Conservation (phyloP, 2,329 filamentous ascomycete species). For the Leptographium flavum region DNA sequence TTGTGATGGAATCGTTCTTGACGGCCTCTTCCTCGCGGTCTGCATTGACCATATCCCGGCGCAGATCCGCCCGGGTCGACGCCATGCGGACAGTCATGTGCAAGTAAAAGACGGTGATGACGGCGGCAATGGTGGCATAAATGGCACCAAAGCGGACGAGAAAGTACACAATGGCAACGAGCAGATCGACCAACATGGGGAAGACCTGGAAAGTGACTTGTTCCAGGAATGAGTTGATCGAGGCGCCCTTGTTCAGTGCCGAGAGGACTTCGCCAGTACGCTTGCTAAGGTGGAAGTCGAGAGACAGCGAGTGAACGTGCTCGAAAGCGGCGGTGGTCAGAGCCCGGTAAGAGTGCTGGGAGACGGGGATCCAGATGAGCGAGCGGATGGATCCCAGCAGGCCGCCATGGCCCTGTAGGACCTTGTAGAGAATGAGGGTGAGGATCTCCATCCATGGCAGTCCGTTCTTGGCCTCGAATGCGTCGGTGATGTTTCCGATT, state of each 20-base stretch:
- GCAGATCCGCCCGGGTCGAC: conserved; percentile 78
- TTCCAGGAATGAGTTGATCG: conserved; percentile 93
- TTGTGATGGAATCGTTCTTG: conserved; percentile 96
- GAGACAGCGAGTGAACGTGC: conserved; percentile 85
- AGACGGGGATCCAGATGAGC: conserved; percentile 88
- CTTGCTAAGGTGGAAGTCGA: conserved; percentile 94
- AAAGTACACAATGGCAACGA: conserved; percentile 74
- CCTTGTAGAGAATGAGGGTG: conserved; percentile 62
- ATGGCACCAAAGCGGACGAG: conserved; percentile 68
- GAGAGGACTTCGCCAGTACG: conserved; percentile 93
- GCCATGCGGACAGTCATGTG: conserved; percentile 96
- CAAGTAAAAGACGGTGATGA: conserved; percentile 91
- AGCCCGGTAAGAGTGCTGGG: conserved; percentile 91
- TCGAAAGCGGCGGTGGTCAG: conserved; percentile 92
- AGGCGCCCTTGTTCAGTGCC: conserved; percentile 86
- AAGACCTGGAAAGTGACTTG: conserved; percentile 92
- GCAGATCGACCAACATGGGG: conserved; percentile 84
- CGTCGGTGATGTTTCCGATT: conserved; percentile 65
- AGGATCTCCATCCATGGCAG: conserved; percentile 64
- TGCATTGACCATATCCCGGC: conserved; percentile 87
- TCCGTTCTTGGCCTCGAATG: conserved; percentile 33
- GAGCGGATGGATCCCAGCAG: conserved; percentile 71
- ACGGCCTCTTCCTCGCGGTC: conserved; percentile 92
- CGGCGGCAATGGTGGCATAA: conserved; percentile 76
- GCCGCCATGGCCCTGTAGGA: conserved; percentile 80